These are phyloP conservation scores for Ilex aquifolium DNA, from an alignment of 257 asterid species.

Conservation along the genomic window DNA sequence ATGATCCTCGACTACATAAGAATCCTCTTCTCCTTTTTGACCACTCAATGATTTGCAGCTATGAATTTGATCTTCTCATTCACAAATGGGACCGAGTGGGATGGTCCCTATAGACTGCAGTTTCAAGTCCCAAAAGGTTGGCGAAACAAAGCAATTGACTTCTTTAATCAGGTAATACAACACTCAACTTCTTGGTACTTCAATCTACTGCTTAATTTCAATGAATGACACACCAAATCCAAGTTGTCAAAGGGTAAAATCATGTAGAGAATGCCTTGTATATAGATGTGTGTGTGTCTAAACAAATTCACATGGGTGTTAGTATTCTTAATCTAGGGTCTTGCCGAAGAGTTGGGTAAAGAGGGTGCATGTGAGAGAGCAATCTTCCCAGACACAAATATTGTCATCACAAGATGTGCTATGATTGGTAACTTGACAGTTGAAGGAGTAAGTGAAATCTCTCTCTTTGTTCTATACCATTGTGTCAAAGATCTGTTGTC, in stretches of 20 bases:
- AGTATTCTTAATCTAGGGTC: conserved; percentile 41
- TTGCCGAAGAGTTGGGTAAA: conserved; percentile 62
- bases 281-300: no score
- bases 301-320: no score
- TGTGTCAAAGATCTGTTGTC: background rate
- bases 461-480: background rate
- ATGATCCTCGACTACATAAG: background rate
- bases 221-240: no score
- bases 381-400: conserved; percentile 65
- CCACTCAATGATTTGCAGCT: conserved; percentile 41
- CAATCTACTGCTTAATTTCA: no score
- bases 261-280: no score
- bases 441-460: conserved; percentile 58
- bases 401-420: conserved; percentile 56
- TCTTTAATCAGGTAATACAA: conserved; percentile 52
- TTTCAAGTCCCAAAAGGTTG: conserved; percentile 75
- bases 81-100: conserved; percentile 82
- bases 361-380: conserved; percentile 87
- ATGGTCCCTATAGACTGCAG: conserved; percentile 77
- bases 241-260: no score
- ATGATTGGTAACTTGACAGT: conserved; percentile 57
- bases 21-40: background rate
- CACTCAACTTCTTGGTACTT: no score
- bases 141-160: conserved; percentile 56
- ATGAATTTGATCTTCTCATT: conserved; percentile 76